phyloP scores from a whole-genome alignment of 2,329 filamentous ascomycete genomes.

The Bipolaris sorokiniana region DNA sequence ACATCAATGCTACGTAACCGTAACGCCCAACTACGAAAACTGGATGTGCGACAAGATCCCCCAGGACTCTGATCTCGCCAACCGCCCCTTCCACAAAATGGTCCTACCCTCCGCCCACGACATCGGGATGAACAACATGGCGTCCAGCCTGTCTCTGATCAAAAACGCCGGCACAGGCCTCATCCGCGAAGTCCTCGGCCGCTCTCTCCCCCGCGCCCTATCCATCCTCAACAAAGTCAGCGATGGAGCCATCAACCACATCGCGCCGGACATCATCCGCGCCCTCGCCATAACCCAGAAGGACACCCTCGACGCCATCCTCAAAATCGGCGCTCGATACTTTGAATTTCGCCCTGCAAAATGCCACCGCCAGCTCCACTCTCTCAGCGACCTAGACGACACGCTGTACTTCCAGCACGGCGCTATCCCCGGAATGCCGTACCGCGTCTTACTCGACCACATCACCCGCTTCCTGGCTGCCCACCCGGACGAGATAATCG shows the following conservation, averaged over 20 bases:
- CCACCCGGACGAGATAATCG: slow-evolving; percentile 55
- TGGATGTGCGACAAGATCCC: slow-evolving; percentile 57
- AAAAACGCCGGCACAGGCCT: slow-evolving; percentile 42
- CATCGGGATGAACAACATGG: slow-evolving; percentile 61
- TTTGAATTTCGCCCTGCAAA: slow-evolving; percentile 61
- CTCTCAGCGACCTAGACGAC: slow-evolving; percentile 50
- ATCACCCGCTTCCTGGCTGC: slow-evolving; percentile 52
- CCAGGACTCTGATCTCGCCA: slow-evolving; percentile 47
- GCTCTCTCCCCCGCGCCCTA: slow-evolving; percentile 31
- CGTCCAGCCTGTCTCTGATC: slow-evolving; percentile 51
- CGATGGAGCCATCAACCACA: slow-evolving; percentile 35
- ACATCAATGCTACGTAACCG: slow-evolving; percentile 55
- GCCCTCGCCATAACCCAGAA: slow-evolving; percentile 61
- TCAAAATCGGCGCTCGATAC: slow-evolving; percentile 57
- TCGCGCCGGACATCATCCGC: slow-evolving; percentile 54
- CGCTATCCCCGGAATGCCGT: slow-evolving; percentile 59
- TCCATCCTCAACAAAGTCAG: slow-evolving; percentile 38
- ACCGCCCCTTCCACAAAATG: slow-evolving; percentile 52
- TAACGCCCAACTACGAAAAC: slow-evolving; percentile 51
- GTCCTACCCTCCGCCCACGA: slow-evolving; percentile 58
- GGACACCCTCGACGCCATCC: slow-evolving; percentile 53
- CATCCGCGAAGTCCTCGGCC: slow-evolving; percentile 41
- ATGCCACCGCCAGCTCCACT: slow-evolving; percentile 52
- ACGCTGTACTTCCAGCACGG: slow-evolving; percentile 59
- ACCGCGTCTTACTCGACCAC: slow-evolving; percentile 52